phyloP scores from a whole-genome alignment of 179 eudicot species.

The Spergularia azorica region DNA sequence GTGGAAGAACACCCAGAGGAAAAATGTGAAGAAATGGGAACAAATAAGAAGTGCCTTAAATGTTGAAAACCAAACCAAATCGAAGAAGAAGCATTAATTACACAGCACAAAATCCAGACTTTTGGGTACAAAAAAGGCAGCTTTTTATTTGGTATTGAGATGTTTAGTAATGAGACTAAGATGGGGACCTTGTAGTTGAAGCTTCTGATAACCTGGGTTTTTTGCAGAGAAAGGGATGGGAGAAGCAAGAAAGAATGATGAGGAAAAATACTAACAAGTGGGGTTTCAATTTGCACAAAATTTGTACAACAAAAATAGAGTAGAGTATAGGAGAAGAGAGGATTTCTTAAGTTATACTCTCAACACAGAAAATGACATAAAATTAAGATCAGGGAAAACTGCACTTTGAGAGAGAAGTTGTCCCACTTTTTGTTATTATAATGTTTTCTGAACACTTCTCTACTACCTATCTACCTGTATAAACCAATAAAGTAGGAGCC shows the following conservation, averaged over 20 bases:
- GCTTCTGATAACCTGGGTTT: conserved; percentile 24
- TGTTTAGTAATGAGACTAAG: conserved; percentile 19
- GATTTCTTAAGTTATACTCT: conserved; percentile 1
- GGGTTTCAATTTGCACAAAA: conserved; percentile 21
- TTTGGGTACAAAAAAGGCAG: conserved; percentile 14
- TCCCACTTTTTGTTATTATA: background rate
- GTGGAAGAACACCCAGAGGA: conserved; percentile 16
- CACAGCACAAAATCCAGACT: conserved; percentile 17
- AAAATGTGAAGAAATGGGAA: conserved; percentile 26
- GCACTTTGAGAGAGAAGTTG: background rate
- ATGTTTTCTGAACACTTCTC: background rate
- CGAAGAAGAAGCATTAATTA: conserved; percentile 16
- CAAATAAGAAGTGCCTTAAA: conserved; percentile 20
- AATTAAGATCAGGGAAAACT: conserved; percentile 20
- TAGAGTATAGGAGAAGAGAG: background rate
- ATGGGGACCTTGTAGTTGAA: conserved; percentile 13
- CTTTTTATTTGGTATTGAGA: background rate
- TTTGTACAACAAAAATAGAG: background rate
- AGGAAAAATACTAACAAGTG: conserved; percentile 1
- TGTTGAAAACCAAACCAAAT: conserved; percentile 1
- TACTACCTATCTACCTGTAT: background rate
- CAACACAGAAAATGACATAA: conserved; percentile 30
- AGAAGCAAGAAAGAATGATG: conserved; percentile 1
- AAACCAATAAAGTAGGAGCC: background rate
- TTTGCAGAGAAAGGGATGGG: conserved; percentile 20